These are phyloP conservation scores for Leccinum pachyderme DNA, from an alignment of 1,284 basidiomycete genomes.

Conservation along the genomic window DNA sequence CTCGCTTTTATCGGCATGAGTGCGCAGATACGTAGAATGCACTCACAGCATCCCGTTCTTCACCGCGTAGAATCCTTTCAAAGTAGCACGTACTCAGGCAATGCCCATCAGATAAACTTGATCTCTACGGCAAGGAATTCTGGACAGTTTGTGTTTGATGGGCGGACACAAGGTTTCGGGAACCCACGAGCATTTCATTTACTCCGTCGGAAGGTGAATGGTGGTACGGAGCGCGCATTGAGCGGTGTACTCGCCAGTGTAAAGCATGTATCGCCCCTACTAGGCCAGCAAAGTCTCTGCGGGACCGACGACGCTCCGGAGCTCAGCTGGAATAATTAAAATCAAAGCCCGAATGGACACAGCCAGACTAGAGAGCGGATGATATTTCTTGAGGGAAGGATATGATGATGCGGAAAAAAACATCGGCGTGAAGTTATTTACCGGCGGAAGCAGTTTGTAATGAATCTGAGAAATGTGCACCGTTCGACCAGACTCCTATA, in stretches of 20 bases:
- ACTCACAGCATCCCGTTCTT: neutral
- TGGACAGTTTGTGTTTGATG: neutral
- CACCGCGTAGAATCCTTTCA: neutral
- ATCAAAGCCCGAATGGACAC: neutral
- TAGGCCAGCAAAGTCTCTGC: neutral
- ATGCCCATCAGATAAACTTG: neutral
- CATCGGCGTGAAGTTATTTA: neutral
- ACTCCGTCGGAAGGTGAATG: slow-evolving; percentile 4
- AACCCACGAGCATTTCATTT: slow-evolving; percentile 8
- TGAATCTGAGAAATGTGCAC: slow-evolving; percentile 15
- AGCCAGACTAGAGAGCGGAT: neutral
- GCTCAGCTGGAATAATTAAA: neutral
- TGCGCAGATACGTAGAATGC: slow-evolving; percentile 7
- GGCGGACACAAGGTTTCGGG: slow-evolving; percentile 5
- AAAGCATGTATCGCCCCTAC: neutral
- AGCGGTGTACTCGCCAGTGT: neutral
- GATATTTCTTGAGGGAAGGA: neutral
- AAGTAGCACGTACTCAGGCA: neutral
- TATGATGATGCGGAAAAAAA: neutral
- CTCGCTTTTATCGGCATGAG: neutral
- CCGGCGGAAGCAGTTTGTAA: slow-evolving; percentile 4
- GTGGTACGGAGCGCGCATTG: slow-evolving; percentile 7
- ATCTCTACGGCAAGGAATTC: neutral
- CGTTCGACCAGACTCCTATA: neutral
- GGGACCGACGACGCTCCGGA: slow-evolving; percentile 6